Base-by-base conservation (phyloP, 1,284 basidiomycete genomes). In the Irpex sp. region DNA sequence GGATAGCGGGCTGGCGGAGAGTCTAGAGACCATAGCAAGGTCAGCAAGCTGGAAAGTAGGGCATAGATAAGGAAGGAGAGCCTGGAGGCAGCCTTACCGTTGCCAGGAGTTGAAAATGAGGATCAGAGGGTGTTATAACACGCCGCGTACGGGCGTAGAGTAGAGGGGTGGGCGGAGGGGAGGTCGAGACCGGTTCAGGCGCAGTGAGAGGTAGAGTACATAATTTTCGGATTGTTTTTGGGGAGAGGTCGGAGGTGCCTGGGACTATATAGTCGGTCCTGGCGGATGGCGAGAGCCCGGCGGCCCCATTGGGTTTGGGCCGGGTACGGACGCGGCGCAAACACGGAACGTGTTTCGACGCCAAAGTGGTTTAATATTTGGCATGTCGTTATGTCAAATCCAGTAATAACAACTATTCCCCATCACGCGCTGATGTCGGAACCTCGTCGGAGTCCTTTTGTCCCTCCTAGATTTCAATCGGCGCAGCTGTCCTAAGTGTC, bases 291-390 rank as follows among this genome's bases (percentile, higher is more conserved):
- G 79, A 81, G 79, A 74, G 75, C 47, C 59, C 64, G 62, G 73
- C 76, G 76, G 72, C 74, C 71, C 69, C 72, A 73, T 73, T 69
- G 72, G 72, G 74, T 74, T 72, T 70, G 72, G 68, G 71, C 72
- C 70, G 78, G 78, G 77, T 76, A 74, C 72, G 72, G 76, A 76
- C 80, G 78, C 76, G 81, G 81, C 77, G 73, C 75, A 72, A 73
- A 79, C 81, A 78, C 79, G 75, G 78, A 83, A 82, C 81, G 81
- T 82, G 81, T 83, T 81, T 82, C 82, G 81, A 81, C 77, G 80
- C 79, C 79, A 75, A 73, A 71, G 71, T 64, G 65, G 58, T 69
- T 69, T 72, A 72, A 68, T 73, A 73, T 51, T 74, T 75, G 67
- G 68, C 68, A 65, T 65, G 65, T 56, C 31, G 54, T 56, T 72